Evolutionary conservation across 1,284 basidiomycete genomes (phyloP), one percentile per base, ranked within the genome.

Genomic region (Ganoderma lucidum): DNA sequence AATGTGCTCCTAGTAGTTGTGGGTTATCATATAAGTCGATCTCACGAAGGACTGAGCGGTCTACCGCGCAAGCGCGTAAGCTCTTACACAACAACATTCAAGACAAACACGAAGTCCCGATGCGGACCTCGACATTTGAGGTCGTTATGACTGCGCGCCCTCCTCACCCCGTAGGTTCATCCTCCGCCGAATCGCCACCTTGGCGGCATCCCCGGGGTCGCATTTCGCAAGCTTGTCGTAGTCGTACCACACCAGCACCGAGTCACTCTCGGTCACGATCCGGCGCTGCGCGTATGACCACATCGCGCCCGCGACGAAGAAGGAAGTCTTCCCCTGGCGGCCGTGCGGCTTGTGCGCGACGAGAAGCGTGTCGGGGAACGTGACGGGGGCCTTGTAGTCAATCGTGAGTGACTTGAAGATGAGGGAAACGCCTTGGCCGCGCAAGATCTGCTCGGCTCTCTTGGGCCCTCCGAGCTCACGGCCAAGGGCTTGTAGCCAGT

Each of bases 161-260:
- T 35, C 35, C 35, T 55, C 53, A 30, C 45, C 32, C n/a, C 53
- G 28, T 30, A 76, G 62, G 28, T 69, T 62, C 74, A 81, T 80
- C 68, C 80, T 74, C 44, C 76, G 67, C 35, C 75, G 68, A 15
- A 82, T 63, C 0, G 77, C 75, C 39, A 71, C 72, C 71, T 82
- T 79, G 3, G 78, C 73, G 48, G 82, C 80, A 68, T 86, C 82
- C 0, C 86, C 87, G 5, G 91, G 90, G 74, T 87, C 84, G 73
- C 87, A 88, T 78, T 91, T 93, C 78, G 81, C 83, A 66, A 91
- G 81, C 35, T 73, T 82, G 67, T 91, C 89, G 72, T 93, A 93
- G 76, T 92, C 88, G 69, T 93, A 93, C 92, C 92, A 93, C 12
- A 92, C 92, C 32, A 91, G 77, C 6, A 85, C 83, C 64, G 89